These are phyloP conservation scores for Arachis stenosperma DNA, from an alignment of 306 rosid species.

Conservation along the genomic window DNA sequence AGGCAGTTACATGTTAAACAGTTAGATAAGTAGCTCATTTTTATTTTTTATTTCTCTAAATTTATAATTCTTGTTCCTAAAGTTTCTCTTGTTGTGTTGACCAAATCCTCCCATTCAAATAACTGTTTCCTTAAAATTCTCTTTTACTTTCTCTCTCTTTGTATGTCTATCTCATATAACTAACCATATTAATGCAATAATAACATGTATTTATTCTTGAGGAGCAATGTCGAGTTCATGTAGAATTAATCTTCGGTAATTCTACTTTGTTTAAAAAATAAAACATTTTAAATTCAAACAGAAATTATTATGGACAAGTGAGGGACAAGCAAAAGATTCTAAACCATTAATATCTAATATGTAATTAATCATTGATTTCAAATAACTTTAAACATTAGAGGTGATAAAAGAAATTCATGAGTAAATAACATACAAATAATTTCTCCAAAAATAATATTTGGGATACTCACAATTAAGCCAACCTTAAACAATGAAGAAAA, in stretches of 20 bases:
- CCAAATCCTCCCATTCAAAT: conserved; percentile 11
- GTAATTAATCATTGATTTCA: neutral
- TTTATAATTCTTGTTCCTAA: conserved; percentile 15
- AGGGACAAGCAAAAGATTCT: too few species aligned
- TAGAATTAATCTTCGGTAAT: neutral
- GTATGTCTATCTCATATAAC: neutral
- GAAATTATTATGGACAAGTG: too few species aligned
- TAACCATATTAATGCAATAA: neutral
- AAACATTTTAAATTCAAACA: too few species aligned
- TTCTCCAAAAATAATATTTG: too few species aligned
- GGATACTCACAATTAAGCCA: too few species aligned
- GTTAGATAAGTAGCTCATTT: neutral
- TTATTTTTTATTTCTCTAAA: neutral
- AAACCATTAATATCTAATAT: too few species aligned
- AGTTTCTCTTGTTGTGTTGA: conserved; percentile 25
- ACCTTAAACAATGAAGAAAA: too few species aligned
- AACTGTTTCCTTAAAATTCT: conserved; percentile 35
- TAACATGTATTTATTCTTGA: neutral
- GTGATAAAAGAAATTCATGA: too few species aligned
- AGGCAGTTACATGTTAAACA: neutral
- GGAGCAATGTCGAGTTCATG: neutral
- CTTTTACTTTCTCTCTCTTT: too few species aligned
- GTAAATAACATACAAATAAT: too few species aligned
- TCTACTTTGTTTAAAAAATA: too few species aligned
- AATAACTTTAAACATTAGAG: neutral